phyloP scores from a whole-genome alignment of 2,329 filamentous ascomycete species.

The Xylaria sp. region DNA sequence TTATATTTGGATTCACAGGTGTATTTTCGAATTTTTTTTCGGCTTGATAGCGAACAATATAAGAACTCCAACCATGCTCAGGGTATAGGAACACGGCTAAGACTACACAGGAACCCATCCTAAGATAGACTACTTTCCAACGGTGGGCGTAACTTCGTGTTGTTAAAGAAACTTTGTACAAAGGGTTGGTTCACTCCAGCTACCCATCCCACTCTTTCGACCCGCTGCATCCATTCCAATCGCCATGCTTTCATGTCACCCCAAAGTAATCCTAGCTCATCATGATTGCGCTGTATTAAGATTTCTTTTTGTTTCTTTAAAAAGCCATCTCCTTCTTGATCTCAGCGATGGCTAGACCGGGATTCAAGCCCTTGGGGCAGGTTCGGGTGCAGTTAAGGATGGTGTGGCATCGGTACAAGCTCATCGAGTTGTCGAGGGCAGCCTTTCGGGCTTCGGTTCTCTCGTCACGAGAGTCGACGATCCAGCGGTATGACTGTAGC shows the following conservation, averaged over 20 bases:
- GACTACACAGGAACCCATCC: constrained; percentile 40
- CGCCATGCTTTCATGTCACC: constrained; percentile 13
- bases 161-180: constrained; percentile 40
- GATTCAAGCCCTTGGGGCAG: constrained; percentile 98
- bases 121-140: constrained; percentile 35
- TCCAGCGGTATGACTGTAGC: constrained; percentile 97
- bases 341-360: constrained; percentile 92
- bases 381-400: constrained; percentile 98
- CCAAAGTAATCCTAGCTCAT: constrained; percentile 2
- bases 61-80: constrained; percentile 41
- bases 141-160: constrained; percentile 40
- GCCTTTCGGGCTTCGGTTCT: constrained; percentile 87
- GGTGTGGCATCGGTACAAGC: constrained; percentile 97
- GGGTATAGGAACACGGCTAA: constrained; percentile 41
- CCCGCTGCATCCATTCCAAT: constrained; percentile 5
- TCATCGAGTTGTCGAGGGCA: constrained; percentile 98
- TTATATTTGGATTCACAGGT: constrained; percentile 24
- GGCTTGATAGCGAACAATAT: constrained; percentile 21
- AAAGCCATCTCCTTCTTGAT: constrained; percentile 97
- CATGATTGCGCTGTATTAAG: not conserved
- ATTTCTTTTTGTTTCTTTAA: constrained; percentile 42
- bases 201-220: constrained; percentile 20
- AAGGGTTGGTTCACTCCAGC: constrained; percentile 31
- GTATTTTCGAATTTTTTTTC: constrained; percentile 16
- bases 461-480: constrained; percentile 94